These are phyloP conservation scores for Nakazawaea ishiwadae DNA, from an alignment of 805 yeast species.

Conservation along the genomic window DNA sequence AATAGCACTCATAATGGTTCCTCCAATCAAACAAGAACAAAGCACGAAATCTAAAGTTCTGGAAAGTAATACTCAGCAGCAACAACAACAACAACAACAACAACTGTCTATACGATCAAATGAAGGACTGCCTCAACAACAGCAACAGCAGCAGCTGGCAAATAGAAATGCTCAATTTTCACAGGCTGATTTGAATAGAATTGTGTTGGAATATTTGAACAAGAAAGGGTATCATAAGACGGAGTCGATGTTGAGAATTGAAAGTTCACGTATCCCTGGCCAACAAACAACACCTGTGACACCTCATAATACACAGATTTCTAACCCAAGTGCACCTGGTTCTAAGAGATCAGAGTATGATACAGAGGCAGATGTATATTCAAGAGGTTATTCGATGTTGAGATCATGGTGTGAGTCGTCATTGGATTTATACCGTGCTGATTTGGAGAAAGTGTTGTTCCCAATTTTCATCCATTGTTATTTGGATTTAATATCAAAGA, in stretches of 20 bases:
- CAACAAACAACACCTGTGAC: slow-evolving; percentile 46
- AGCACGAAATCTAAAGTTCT: neutral
- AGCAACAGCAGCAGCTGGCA: slow-evolving; percentile 14
- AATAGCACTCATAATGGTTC: no score
- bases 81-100: neutral
- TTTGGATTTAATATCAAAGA: slow-evolving; percentile 69
- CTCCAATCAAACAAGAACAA: slow-evolving; percentile 6
- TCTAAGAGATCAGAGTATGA: slow-evolving; percentile 33
- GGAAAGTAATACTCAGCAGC: neutral
- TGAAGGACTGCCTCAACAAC: slow-evolving; percentile 5
- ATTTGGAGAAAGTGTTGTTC: slow-evolving; percentile 74
- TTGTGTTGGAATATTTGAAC: slow-evolving; percentile 86
- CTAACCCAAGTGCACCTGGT: slow-evolving; percentile 27
- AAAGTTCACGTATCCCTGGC: slow-evolving; percentile 59
- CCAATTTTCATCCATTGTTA: slow-evolving; percentile 92
- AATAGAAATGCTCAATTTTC: slow-evolving; percentile 43
- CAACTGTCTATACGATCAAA: slow-evolving; percentile 6
- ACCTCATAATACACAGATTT: slow-evolving; percentile 36
- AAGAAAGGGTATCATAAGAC: slow-evolving; percentile 94
- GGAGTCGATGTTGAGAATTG: slow-evolving; percentile 90
- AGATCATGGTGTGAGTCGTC: slow-evolving; percentile 89
- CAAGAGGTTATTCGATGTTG: slow-evolving; percentile 75
- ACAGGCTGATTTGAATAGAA: slow-evolving; percentile 84
- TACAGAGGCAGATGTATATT: slow-evolving; percentile 65
- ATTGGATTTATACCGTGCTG: slow-evolving; percentile 86